Conservation (phyloP, 495 filamentous ascomycete species). For the Trichoderma reesei region DNA sequence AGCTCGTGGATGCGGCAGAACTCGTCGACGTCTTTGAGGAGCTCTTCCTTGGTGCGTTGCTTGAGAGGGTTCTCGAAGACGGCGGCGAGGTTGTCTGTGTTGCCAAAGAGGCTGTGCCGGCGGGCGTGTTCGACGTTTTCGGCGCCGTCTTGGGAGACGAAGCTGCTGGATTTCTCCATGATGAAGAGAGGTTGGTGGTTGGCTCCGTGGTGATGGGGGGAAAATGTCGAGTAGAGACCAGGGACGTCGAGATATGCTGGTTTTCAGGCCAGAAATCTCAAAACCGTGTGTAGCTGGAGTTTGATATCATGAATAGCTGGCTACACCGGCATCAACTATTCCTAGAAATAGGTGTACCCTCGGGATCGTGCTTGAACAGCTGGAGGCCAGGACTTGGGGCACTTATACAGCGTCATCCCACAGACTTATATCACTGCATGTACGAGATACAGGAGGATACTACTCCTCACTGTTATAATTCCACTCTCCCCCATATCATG, state of each 20-base stretch:
- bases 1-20: background rate
- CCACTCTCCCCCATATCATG: background rate
- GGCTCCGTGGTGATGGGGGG: background rate
- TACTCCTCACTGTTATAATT: background rate
- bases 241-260: background rate
- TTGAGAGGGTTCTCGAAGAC: slow-evolving; percentile 4
- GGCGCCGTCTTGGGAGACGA: background rate
- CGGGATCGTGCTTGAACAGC: too few relatives aligned
- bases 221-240: background rate
- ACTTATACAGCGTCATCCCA: background rate
- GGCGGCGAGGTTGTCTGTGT: background rate
- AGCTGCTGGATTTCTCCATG: background rate
- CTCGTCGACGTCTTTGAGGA: background rate
- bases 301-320: background rate
- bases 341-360: too few relatives aligned
- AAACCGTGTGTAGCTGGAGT: background rate
- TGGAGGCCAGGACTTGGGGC: background rate
- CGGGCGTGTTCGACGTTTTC: background rate
- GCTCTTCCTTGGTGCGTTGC: background rate
- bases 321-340: background rate
- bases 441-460: too few relatives aligned
- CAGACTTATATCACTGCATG: background rate
- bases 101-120: background rate
- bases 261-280: background rate
- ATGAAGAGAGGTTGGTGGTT: background rate